Evolutionary conservation across 192 early-diverging fungal species (phyloP).

Genomic region (Funneliformis geosporum): DNA sequence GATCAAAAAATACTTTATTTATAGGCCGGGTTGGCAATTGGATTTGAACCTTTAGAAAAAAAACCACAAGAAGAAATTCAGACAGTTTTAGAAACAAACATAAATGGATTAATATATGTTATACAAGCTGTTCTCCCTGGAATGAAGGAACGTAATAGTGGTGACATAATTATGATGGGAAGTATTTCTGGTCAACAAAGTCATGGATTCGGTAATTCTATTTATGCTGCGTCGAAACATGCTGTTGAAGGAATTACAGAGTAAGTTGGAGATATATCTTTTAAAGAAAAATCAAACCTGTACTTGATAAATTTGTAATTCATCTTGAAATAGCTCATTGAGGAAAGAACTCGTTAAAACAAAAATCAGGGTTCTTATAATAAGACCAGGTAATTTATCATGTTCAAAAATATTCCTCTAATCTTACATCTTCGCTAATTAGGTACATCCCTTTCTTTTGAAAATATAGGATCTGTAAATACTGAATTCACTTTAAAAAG

Average conservation of each 20-base stretch:
- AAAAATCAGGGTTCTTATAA: constrained; percentile 21
- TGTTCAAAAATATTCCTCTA: not conserved
- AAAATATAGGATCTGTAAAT: constrained; percentile 9
- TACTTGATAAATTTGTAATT: not conserved
- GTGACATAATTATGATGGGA: constrained; percentile 85
- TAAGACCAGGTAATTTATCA: constrained; percentile 25
- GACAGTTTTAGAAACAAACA: constrained; percentile 86
- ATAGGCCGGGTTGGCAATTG: constrained; percentile 63
- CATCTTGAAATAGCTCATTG: constrained; percentile 6
- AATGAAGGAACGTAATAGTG: constrained; percentile 69
- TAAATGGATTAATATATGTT: constrained; percentile 84
- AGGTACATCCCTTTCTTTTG: not conserved
- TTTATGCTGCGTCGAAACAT: constrained; percentile 85
- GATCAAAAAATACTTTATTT: not conserved
- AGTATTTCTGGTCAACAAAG: constrained; percentile 64
- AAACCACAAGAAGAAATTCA: constrained; percentile 66
- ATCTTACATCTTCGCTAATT: not conserved
- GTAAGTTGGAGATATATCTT: not conserved
- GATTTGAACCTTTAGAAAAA: constrained; percentile 66
- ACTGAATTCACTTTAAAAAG: constrained; percentile 13
- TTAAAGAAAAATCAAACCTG: not conserved
- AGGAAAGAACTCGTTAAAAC: constrained; percentile 21
- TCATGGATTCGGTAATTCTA: constrained; percentile 66
- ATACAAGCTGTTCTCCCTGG: constrained; percentile 76
- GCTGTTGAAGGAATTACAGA: constrained; percentile 80